Base-by-base conservation (phyloP, 106 monocot species). In the Posidonia australis region DNA sequence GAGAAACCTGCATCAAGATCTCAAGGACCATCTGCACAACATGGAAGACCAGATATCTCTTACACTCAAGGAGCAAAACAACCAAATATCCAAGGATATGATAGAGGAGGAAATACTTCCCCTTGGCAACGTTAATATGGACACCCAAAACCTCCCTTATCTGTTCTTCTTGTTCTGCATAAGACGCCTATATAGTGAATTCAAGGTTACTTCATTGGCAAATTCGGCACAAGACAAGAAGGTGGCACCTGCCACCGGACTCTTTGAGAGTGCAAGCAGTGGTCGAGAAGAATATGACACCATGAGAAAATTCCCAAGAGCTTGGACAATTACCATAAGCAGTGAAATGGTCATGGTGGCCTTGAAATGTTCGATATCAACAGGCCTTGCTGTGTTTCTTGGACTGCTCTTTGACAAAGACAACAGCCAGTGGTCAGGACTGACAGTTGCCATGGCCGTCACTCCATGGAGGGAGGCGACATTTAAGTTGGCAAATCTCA, bases 121-220 rank as follows among this genome's bases (percentile, higher is more conserved):
- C 10, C 1, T 66, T 2, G 18, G 28, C 10, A 22, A 25, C 7
- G 10, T 55, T 20, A 63, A 67, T 10, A 58, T 60, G 52, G 41
- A 46, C 41, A 54, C 23, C 6, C 14, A 84, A 48, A 69, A 74
- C 20, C 70, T 84, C 21, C 64, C 87, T 9, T 17, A 70, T n/a
- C 63, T 76, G 58, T 78, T 87, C 80, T 87, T 87, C 78, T 63
- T 83, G 26, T 83, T 87, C 59, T 80, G 78, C 77, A 63, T 81
- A 66, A 70, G 62, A 36, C 54, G 78, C 28, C 78, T 84, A 42
- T 18, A 36, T 2, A 49, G 69, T 18, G 54, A 25, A 51, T 24
- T 58, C 17, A 23, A 16, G 16, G 24, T 18, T 10, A 5, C 23
- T n/a, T 22, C 54, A 28, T 26, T 2, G n/a, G n/a, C n/a, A n/a